phyloP scores from a whole-genome alignment of 1,284 basidiomycete species.

The Laetiporus sulphureus region DNA sequence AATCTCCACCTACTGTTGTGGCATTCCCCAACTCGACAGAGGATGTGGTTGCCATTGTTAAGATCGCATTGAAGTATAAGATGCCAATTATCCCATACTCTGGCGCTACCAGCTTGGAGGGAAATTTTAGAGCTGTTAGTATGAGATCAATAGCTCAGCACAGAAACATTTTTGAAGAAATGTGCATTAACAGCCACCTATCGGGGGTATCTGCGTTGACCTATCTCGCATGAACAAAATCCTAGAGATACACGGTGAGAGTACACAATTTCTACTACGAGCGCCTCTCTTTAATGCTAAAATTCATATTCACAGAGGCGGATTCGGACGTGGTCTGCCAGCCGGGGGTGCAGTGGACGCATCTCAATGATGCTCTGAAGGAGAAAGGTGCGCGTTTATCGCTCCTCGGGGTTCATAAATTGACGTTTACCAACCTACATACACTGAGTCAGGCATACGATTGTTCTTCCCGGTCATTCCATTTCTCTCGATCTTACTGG shows the following conservation, averaged over 20 bases:
- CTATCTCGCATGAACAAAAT: slow-evolving; percentile 83
- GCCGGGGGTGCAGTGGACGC: slow-evolving; percentile 80
- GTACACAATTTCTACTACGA: slow-evolving; percentile 13
- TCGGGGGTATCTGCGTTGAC: slow-evolving; percentile 49
- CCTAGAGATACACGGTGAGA: slow-evolving; percentile 70
- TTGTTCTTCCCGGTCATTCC: too few species aligned
- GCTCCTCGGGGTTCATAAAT: too few species aligned
- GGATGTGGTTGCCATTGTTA: slow-evolving; percentile 55
- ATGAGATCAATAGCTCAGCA: slow-evolving; percentile 11
- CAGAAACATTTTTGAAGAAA: neutral
- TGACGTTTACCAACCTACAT: too few species aligned
- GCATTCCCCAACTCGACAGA: slow-evolving; percentile 46
- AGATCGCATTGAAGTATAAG: slow-evolving; percentile 49
- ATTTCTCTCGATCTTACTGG: too few species aligned
- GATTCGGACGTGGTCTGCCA: slow-evolving; percentile 83
- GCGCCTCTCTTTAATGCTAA: neutral
- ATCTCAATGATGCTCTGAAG: slow-evolving; percentile 72
- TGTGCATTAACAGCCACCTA: slow-evolving; percentile 14
- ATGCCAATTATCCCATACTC: slow-evolving; percentile 55
- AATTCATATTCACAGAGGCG: slow-evolving; percentile 37
- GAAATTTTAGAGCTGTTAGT: slow-evolving; percentile 52
- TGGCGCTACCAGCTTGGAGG: slow-evolving; percentile 58
- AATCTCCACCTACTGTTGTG: slow-evolving; percentile 57
- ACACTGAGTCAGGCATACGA: too few species aligned
- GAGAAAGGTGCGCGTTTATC: slow-evolving; percentile 44